These are phyloP conservation scores for Trichophyton verrucosum DNA, from an alignment of 2,329 filamentous ascomycete genomes.

Conservation along the genomic window DNA sequence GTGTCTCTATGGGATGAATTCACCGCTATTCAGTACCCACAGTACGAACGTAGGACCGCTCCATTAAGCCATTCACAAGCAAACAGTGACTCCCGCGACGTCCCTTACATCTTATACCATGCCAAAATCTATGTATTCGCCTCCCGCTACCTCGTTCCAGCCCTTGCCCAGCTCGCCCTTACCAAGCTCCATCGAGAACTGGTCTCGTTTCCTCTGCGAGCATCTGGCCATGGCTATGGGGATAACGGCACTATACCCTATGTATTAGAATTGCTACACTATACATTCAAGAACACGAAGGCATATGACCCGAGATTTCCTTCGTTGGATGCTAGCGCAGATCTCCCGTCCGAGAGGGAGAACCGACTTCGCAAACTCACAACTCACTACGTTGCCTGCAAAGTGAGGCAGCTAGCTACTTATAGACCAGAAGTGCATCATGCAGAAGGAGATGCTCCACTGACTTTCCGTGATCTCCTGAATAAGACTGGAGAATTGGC, in stretches of 20 bases:
- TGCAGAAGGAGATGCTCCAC: constrained; percentile 4
- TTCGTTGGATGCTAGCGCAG: constrained; percentile 21
- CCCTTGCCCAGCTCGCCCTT: constrained; percentile 29
- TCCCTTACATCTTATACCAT: constrained; percentile 31
- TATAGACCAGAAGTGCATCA: constrained; percentile 16
- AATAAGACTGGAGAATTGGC: constrained; percentile 30
- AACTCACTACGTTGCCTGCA: constrained; percentile 31
- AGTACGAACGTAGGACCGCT: constrained; percentile 14
- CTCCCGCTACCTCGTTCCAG: constrained; percentile 30
- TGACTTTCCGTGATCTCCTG: constrained; percentile 25
- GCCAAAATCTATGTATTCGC: constrained; percentile 35
- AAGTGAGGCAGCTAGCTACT: constrained; percentile 26
- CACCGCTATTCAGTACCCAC: constrained; percentile 24
- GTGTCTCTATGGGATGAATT: constrained; percentile 31
- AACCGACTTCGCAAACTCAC: constrained; percentile 31
- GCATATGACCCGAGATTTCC: constrained; percentile 28
- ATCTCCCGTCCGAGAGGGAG: constrained; percentile 21
- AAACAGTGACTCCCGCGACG: constrained; percentile 7
- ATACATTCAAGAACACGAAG: constrained; percentile 29
- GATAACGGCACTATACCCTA: constrained; percentile 22
- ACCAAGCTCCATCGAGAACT: constrained; percentile 30
- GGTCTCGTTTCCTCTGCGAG: constrained; percentile 20
- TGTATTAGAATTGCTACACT: constrained; percentile 29
- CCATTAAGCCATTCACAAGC: constrained; percentile 8
- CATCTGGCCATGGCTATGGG: constrained; percentile 1